phyloP scores from a whole-genome alignment of 495 filamentous ascomycete species.

The Penicillium manginii region DNA sequence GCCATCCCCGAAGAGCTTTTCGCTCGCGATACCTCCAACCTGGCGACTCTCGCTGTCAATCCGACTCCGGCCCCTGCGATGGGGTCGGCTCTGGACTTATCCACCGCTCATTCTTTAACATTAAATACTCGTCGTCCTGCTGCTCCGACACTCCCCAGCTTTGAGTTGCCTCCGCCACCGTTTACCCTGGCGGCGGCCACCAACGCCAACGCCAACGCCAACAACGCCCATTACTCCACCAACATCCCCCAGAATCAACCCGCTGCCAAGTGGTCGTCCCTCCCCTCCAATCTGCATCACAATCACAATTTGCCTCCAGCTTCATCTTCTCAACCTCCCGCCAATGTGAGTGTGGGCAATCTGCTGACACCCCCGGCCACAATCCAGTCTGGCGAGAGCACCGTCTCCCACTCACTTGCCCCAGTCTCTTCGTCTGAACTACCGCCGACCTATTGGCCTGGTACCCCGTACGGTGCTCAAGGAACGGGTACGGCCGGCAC shows the following conservation, averaged over 20 bases:
- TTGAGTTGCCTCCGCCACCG: conserved; percentile 62
- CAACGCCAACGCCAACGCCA: not conserved
- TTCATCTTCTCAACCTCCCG: conserved; percentile 38
- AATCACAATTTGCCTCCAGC: conserved; percentile 34
- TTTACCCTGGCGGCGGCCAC: conserved; percentile 43
- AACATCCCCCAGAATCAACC: not conserved
- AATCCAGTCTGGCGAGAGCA: conserved; percentile 60
- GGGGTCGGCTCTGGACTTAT: conserved; percentile 48
- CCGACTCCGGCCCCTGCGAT: conserved; percentile 45
- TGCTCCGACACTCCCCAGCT: conserved; percentile 62
- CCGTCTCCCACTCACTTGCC: conserved; percentile 58
- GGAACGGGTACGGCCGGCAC: not conserved
- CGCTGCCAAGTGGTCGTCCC: not conserved
- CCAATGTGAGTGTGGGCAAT: conserved; percentile 61
- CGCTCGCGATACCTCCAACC: conserved; percentile 35
- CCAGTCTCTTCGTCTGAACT: conserved; percentile 50
- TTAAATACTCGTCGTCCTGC: conserved; percentile 63
- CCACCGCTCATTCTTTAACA: conserved; percentile 52
- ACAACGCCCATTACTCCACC: not conserved
- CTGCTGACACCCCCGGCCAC: conserved; percentile 65
- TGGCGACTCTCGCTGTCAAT: conserved; percentile 49
- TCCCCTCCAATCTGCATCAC: not conserved
- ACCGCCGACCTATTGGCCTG: conserved; percentile 49
- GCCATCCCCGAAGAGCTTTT: conserved; percentile 45
- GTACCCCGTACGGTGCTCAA: conserved; percentile 48